Evolutionary conservation across 306 rosid species (phyloP).

Genomic region (Arachis hypogaea): DNA sequence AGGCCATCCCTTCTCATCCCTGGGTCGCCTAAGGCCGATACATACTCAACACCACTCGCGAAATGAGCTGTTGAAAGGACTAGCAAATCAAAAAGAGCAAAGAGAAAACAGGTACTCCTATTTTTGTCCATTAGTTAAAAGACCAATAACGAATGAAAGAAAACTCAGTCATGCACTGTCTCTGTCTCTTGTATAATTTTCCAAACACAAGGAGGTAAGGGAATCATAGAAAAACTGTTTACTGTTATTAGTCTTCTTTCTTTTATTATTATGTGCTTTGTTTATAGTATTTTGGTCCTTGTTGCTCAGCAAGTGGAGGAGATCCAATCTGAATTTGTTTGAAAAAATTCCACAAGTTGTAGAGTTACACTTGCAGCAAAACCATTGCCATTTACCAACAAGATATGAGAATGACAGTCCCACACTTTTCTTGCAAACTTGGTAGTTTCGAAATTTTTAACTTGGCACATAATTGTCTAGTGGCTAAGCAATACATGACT

Average conservation of each 20-base stretch:
- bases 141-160: background rate
- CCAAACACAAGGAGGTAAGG: background rate
- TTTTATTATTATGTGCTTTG: background rate
- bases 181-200: background rate
- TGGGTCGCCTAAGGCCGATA: constrained; percentile 63
- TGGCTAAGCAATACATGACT: constrained; percentile 27
- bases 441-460: constrained; percentile 17
- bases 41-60: constrained; percentile 16
- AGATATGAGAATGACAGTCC: constrained; percentile 17
- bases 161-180: background rate
- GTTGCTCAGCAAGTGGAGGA: constrained; percentile 1
- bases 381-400: constrained; percentile 31
- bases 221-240: background rate
- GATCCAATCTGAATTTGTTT: background rate
- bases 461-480: constrained; percentile 32
- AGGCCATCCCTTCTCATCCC: constrained; percentile 59
- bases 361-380: constrained; percentile 9
- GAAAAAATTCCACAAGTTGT: background rate
- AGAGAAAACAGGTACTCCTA: constrained; percentile 26
- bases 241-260: no score
- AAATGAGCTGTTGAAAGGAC: background rate
- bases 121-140: constrained; percentile 14
- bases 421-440: constrained; percentile 26
- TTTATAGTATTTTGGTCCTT: background rate
- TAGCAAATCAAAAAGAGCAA: constrained; percentile 10